These are phyloP conservation scores for Parietichytrium sp. DNA, from an alignment of 108 stramenopile genomes.

Conservation along the genomic window DNA sequence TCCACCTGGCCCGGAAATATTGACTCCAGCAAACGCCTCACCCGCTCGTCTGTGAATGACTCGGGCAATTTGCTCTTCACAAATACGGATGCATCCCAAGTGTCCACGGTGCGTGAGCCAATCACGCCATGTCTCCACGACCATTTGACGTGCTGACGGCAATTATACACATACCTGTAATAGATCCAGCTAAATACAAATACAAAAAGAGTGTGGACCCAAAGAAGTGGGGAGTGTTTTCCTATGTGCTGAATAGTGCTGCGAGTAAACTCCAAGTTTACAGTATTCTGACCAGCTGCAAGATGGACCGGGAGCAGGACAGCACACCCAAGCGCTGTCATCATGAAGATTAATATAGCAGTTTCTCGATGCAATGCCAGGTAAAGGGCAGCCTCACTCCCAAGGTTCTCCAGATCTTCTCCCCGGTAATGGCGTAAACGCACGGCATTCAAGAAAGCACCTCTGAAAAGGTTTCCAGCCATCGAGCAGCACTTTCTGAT, in stretches of 20 bases:
- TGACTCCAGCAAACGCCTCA: background rate
- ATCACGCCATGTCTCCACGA: constrained; percentile 37
- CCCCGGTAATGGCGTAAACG: constrained; percentile 14
- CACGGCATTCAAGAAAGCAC: constrained; percentile 1
- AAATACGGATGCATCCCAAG: constrained; percentile 32
- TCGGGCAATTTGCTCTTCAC: constrained; percentile 28
- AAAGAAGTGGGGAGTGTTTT: constrained; percentile 9
- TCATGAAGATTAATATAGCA: background rate
- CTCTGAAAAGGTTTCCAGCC: background rate
- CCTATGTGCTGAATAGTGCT: constrained; percentile 24
- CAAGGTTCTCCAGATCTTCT: constrained; percentile 22
- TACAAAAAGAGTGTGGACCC: background rate
- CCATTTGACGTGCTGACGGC: constrained; percentile 37
- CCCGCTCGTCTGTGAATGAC: background rate
- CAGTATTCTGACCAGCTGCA: background rate
- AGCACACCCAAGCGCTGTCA: background rate
- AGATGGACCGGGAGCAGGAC: constrained; percentile 21
- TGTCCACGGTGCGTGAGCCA: background rate
- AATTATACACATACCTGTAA: background rate
- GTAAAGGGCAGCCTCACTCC: constrained; percentile 4
- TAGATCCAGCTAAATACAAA: constrained; percentile 26
- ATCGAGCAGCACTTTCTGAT: background rate
- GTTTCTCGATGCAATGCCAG: constrained; percentile 8
- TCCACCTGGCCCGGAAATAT: constrained; percentile 8
- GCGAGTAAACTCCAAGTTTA: background rate